Conservation (phyloP, 495 filamentous ascomycete genomes). For the Bathelium albidoporum region DNA sequence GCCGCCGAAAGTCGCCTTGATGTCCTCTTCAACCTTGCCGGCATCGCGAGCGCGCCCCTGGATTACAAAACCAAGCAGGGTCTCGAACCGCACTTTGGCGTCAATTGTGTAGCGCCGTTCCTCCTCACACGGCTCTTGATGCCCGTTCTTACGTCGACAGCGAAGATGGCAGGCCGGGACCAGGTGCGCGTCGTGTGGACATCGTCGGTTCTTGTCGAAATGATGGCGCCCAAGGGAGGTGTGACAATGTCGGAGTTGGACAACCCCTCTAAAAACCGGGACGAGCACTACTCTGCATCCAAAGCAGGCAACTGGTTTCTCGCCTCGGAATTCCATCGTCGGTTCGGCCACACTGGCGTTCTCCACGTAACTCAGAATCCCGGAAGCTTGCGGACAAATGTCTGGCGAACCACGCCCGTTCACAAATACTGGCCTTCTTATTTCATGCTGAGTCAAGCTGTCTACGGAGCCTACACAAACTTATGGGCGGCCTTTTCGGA, state of each 20-base stretch:
- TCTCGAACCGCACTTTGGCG: constrained; percentile 37
- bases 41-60: constrained; percentile 33
- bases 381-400: constrained; percentile 28
- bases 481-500: constrained; percentile 36
- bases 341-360: constrained; percentile 22
- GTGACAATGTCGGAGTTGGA: not conserved
- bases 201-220: constrained; percentile 19
- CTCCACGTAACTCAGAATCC: constrained; percentile 27
- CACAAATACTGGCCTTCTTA: not conserved
- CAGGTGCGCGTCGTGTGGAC: constrained; percentile 34
- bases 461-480: constrained; percentile 38
- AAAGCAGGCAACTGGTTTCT: constrained; percentile 21
- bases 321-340: constrained; percentile 11
- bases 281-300: constrained; percentile 9
- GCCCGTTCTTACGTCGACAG: constrained; percentile 32
- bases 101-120: constrained; percentile 39
- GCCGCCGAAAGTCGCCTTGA: constrained; percentile 4
- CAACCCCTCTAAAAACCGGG: not conserved
- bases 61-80: constrained; percentile 28
- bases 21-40: constrained; percentile 16
- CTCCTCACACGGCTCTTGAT: constrained; percentile 38
- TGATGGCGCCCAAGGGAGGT: constrained; percentile 7
- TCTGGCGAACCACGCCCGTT: not conserved
- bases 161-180: constrained; percentile 11
- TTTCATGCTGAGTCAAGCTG: not conserved